Conservation (phyloP, 345 rosid species). For the Citrus australasica region DNA sequence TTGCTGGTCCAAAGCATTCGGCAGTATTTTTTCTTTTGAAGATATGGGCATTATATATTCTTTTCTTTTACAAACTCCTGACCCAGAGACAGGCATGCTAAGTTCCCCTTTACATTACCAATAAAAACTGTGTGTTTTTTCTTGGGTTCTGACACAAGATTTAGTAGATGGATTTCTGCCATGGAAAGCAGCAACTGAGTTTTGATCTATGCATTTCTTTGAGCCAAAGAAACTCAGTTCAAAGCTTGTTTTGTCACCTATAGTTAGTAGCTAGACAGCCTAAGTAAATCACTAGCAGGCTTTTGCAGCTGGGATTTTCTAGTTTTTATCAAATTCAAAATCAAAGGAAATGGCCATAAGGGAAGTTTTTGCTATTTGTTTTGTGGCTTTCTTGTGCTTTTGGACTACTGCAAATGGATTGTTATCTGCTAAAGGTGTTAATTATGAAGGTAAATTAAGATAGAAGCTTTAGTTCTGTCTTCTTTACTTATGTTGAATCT, state of each 20-base stretch:
- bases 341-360: conserved; percentile 31
- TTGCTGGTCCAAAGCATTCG: conserved; percentile 17
- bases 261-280: not conserved
- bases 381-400: conserved; percentile 44
- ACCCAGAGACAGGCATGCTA: conserved; percentile 55
- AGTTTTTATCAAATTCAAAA: conserved; percentile 18
- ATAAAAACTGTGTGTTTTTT: conserved; percentile 31
- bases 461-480: not conserved
- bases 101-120: conserved; percentile 41
- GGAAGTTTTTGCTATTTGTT: conserved; percentile 20
- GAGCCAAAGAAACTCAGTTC: conserved; percentile 24
- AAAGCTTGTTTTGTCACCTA: conserved; percentile 17
- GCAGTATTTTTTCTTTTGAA: conserved; percentile 32
- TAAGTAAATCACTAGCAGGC: not conserved
- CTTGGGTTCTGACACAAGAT: conserved; percentile 47
- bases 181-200: conserved; percentile 38
- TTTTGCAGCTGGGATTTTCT: conserved; percentile 30
- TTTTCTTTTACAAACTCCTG: conserved; percentile 23
- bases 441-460: conserved; percentile 67
- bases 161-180: conserved; percentile 51
- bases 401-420: conserved; percentile 45
- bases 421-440: conserved; percentile 83
- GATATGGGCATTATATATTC: conserved; percentile 26
- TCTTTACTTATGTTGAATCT: conserved; percentile 6
- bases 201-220: conserved; percentile 35